These are phyloP conservation scores for Leptomonas seymouri DNA, from an alignment of 208 protist species.

Conservation along the genomic window DNA sequence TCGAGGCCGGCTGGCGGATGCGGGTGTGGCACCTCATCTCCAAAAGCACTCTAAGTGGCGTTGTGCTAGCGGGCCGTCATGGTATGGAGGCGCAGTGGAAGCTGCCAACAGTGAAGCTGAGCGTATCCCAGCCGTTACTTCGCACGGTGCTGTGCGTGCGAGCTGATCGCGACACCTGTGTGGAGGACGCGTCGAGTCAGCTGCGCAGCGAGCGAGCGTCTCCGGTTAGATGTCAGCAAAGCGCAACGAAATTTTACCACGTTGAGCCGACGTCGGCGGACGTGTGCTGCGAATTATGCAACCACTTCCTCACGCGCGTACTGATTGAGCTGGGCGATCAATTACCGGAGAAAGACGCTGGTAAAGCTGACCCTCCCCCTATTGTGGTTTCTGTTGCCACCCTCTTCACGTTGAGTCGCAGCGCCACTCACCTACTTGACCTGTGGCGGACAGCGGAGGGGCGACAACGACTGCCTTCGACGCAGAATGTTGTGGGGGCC, in stretches of 20 bases:
- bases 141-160: constrained; percentile 27
- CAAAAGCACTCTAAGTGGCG: not conserved
- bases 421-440: not conserved
- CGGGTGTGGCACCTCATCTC: constrained; percentile 26
- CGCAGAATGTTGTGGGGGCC: not conserved
- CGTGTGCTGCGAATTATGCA: constrained; percentile 20
- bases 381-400: constrained; percentile 2
- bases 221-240: not conserved
- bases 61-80: constrained; percentile 11
- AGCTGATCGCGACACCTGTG: not conserved
- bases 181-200: not conserved
- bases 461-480: not conserved
- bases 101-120: constrained; percentile 7
- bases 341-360: not conserved
- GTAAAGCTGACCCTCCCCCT: not conserved
- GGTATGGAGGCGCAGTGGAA: constrained; percentile 8
- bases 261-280: constrained; percentile 21
- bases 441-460: not conserved
- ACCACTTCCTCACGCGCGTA: constrained; percentile 18
- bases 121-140: constrained; percentile 16
- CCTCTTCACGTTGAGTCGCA: constrained; percentile 7
- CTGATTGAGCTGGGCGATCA: constrained; percentile 11
- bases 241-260: constrained; percentile 17
- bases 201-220: not conserved
- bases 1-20: constrained; percentile 12